Conservation (phyloP, 164 flowering plant genomes). For the Piper betle region DNA sequence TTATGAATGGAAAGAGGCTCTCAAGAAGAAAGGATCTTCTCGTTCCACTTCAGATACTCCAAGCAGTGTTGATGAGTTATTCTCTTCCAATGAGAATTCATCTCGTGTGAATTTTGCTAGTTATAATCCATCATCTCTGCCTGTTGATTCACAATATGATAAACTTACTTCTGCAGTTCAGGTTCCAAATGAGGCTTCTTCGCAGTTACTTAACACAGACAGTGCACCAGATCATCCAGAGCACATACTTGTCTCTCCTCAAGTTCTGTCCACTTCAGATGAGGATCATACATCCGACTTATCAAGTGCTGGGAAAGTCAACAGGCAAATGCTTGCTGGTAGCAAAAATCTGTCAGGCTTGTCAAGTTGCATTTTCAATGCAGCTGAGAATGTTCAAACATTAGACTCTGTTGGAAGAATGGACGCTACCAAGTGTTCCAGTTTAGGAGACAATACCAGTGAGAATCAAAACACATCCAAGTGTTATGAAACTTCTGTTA, state of each 20-base stretch:
- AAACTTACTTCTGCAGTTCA: not conserved
- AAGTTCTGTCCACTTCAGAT: conserved; percentile 8
- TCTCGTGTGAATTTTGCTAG: conserved; percentile 7
- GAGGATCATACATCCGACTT: conserved; percentile 2
- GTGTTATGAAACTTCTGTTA: conserved; percentile 6
- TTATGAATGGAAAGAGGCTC: conserved; percentile 36
- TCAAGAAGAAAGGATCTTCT: conserved; percentile 25
- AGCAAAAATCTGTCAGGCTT: not conserved
- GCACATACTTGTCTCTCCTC: conserved; percentile 16
- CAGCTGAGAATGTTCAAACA: not conserved
- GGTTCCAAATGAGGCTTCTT: conserved; percentile 16
- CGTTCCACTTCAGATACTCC: conserved; percentile 31
- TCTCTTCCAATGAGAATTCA: conserved; percentile 11
- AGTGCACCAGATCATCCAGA: conserved; percentile 7
- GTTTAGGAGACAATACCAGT: not conserved
- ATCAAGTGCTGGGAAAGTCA: conserved; percentile 9
- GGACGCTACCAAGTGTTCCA: not conserved
- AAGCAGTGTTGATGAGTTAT: conserved; percentile 20
- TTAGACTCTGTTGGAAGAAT: not conserved
- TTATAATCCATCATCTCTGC: not conserved
- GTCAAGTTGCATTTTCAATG: not conserved
- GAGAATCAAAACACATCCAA: not conserved
- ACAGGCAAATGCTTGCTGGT: not conserved
- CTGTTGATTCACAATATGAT: not conserved
- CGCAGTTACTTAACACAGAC: conserved; percentile 15